These are phyloP conservation scores for Limnomonas spitsbergensis DNA, from an alignment of 139 green algal genomes.

Conservation along the genomic window DNA sequence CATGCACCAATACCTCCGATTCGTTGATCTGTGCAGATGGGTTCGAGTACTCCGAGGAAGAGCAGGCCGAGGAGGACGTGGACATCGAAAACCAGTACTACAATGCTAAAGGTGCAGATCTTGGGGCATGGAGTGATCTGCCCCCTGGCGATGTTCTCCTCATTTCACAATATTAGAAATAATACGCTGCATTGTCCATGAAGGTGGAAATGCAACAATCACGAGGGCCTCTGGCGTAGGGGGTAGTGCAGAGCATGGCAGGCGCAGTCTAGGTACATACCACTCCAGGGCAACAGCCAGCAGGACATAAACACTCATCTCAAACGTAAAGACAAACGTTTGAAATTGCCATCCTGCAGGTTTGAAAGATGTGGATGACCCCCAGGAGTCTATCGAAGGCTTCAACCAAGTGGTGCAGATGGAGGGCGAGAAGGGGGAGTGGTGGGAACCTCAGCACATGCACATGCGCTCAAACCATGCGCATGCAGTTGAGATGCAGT, in stretches of 20 bases:
- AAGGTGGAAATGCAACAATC: too few species aligned
- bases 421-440: conserved; percentile 94
- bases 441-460: conserved; percentile 58
- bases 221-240: too few species aligned
- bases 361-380: conserved; percentile 74
- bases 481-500: too few species aligned
- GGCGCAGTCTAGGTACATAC: too few species aligned
- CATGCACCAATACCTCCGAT: neutral
- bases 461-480: too few species aligned
- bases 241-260: too few species aligned
- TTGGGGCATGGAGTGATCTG: too few species aligned
- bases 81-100: conserved; percentile 99
- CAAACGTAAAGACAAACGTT: neutral
- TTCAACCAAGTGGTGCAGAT: conserved; percentile 92
- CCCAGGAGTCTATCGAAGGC: conserved; percentile 73
- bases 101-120: conserved; percentile 93
- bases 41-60: conserved; percentile 98
- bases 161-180: too few species aligned
- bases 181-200: too few species aligned
- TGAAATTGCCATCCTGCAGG: conserved; percentile 45
- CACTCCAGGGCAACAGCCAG: too few species aligned
- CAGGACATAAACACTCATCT: too few species aligned
- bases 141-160: too few species aligned
- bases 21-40: conserved; percentile 54
- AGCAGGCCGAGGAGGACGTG: conserved; percentile 90